A percentile compares a stretch with the other conserved stretches of the same genome.
Conservation (phyloP, 1,139 yeast species). For the Hanseniaspora sp. region DNA sequence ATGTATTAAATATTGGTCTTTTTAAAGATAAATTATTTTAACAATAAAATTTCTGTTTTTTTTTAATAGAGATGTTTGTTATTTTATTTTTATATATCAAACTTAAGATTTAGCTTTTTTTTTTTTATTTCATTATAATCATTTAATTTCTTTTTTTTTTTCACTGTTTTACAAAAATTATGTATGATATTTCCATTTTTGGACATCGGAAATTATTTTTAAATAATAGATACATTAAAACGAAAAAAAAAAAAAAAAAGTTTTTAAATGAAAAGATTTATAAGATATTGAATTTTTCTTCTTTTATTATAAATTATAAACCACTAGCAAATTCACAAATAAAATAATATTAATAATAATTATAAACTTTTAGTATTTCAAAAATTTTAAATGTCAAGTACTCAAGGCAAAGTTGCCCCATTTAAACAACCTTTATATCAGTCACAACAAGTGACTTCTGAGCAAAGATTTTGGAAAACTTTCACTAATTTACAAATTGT, state of each 20-base stretch:
- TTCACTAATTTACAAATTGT: conserved; percentile 66
- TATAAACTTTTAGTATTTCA: background rate
- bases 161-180: background rate
- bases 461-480: conserved; percentile 89
- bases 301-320: too few species aligned
- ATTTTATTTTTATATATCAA: too few species aligned
- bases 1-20: conserved; percentile 60
- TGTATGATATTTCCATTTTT: background rate
- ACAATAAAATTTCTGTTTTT: too few species aligned
- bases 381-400: conserved; percentile 66
- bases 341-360: background rate
- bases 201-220: background rate
- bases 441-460: conserved; percentile 70
- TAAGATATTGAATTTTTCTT: too few species aligned
- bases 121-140: conserved; percentile 1
- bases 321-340: background rate
- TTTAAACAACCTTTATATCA: conserved; percentile 69
- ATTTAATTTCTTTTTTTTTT: background rate
- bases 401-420: conserved; percentile 55
- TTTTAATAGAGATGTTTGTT: too few species aligned
- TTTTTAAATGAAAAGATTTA: too few species aligned
- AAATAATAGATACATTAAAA: background rate
- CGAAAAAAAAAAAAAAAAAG: too few species aligned
- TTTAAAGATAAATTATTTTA: conserved; percentile 3
- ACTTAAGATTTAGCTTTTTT: too few species aligned